A percentile compares a stretch with the other conserved stretches of the same genome.
phyloP scores from a whole-genome alignment of 2,329 filamentous ascomycete genomes.

The Aspergillaceae sp. region DNA sequence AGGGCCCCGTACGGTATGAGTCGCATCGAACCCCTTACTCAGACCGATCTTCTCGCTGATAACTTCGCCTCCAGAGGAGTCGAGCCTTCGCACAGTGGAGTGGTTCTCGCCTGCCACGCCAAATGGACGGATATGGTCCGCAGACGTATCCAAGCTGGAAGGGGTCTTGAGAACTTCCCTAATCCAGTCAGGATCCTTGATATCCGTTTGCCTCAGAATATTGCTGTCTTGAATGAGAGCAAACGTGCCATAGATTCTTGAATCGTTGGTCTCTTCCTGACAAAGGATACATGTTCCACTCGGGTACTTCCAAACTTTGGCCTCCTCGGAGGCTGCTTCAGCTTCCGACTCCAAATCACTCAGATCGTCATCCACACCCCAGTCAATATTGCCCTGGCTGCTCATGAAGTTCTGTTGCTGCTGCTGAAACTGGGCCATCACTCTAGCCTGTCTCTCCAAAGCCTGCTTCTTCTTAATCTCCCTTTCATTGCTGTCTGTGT shows the following conservation, averaged over 20 bases:
- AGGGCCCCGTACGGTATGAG: constrained; percentile 60
- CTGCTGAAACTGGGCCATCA: constrained; percentile 97
- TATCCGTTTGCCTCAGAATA: constrained; percentile 77
- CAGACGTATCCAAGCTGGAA: constrained; percentile 71
- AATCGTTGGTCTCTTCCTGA: constrained; percentile 90
- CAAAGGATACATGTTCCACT: constrained; percentile 90
- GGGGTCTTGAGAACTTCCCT: constrained; percentile 74
- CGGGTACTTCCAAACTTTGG: constrained; percentile 82
- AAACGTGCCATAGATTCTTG: constrained; percentile 84
- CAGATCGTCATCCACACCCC: constrained; percentile 74
- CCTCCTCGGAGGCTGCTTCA: constrained; percentile 52
- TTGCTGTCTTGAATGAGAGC: constrained; percentile 78
- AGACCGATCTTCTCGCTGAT: constrained; percentile 69
- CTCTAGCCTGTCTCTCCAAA: constrained; percentile 76
- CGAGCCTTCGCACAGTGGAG: constrained; percentile 65
- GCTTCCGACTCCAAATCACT: constrained; percentile 51
- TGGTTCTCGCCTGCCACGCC: constrained; percentile 84
- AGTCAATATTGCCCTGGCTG: constrained; percentile 78
- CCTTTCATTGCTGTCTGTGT: constrained; percentile 47
- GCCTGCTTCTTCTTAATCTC: constrained; percentile 87
- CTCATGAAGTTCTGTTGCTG: constrained; percentile 93
- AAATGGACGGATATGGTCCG: constrained; percentile 76
- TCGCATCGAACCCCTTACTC: constrained; percentile 76
- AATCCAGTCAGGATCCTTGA: constrained; percentile 73
- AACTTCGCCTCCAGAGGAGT: constrained; percentile 61